These are phyloP conservation scores for Nemania serpens DNA, from an alignment of 2,329 filamentous ascomycete genomes.

Conservation along the genomic window DNA sequence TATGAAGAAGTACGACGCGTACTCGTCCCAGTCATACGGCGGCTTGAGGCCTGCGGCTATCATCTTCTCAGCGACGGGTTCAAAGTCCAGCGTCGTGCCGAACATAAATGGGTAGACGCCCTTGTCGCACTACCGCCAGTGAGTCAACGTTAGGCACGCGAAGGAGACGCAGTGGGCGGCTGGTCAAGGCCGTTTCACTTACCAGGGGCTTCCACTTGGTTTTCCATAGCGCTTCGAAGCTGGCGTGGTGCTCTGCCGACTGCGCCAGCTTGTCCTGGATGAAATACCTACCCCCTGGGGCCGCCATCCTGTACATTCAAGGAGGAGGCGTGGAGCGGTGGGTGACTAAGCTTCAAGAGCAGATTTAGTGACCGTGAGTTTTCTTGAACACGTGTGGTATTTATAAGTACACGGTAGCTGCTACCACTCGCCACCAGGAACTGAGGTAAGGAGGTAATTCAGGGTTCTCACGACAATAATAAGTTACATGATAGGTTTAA, in stretches of 20 bases:
- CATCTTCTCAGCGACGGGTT: conserved; percentile 41
- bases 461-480: background rate
- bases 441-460: background rate
- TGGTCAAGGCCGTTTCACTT: background rate
- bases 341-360: too few species aligned
- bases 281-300: conserved; percentile 36
- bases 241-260: conserved; percentile 34
- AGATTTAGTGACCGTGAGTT: background rate
- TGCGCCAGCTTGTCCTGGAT: conserved; percentile 36
- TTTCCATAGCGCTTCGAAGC: conserved; percentile 39
- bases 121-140: conserved; percentile 35
- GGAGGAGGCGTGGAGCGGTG: background rate
- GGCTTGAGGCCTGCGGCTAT: conserved; percentile 39
- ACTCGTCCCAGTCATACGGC: conserved; percentile 44
- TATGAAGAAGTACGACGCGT: conserved; percentile 43
- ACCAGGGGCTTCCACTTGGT: conserved; percentile 40
- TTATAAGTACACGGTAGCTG: background rate
- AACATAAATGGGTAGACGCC: conserved; percentile 47
- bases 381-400: background rate
- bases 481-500: background rate
- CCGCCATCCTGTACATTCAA: conserved; percentile 30
- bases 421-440: background rate
- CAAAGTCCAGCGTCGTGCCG: conserved; percentile 39
- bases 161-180: background rate
- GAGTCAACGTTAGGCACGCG: background rate